Evolutionary conservation across 495 filamentous ascomycete species (phyloP).

Genomic region (Hapsidospora chrysogenum): DNA sequence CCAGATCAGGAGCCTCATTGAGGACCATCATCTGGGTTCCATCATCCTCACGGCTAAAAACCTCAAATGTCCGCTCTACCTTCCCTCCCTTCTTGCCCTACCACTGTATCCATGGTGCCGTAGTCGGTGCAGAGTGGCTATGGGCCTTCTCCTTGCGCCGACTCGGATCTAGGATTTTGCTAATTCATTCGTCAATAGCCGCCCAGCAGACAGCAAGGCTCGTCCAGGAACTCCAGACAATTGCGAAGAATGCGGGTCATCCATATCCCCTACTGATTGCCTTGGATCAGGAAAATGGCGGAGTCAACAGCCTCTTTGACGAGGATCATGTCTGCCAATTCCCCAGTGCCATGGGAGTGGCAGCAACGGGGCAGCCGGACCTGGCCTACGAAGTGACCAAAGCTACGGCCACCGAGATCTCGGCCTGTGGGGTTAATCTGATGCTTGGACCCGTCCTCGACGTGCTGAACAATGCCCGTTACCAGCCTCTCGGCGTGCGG

Average conservation of each 20-base stretch:
- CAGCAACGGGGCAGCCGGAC: conserved; percentile 62
- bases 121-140: no score
- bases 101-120: no score
- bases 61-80: conserved; percentile 87
- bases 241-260: conserved; percentile 73
- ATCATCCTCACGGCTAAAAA: conserved; percentile 80
- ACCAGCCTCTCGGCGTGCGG: conserved; percentile 72
- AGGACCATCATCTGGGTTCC: conserved; percentile 62
- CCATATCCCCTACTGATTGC: conserved; percentile 71
- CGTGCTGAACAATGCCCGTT: conserved; percentile 73
- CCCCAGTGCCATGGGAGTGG: conserved; percentile 79
- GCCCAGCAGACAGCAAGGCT: conserved; percentile 69
- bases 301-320: conserved; percentile 85
- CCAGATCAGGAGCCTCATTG: conserved; percentile 70
- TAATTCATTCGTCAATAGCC: conserved; percentile 29
- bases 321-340: conserved; percentile 84
- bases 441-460: conserved; percentile 84
- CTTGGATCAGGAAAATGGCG: conserved; percentile 86
- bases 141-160: not conserved
- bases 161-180: not conserved
- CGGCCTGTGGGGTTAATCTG: conserved; percentile 76
- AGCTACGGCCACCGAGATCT: conserved; percentile 73
- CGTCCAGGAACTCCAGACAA: conserved; percentile 72
- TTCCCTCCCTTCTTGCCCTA: no score
- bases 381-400: conserved; percentile 69